phyloP scores from a whole-genome alignment of 768 basidiomycete genomes.

The Rhizopogon vesiculosus region DNA sequence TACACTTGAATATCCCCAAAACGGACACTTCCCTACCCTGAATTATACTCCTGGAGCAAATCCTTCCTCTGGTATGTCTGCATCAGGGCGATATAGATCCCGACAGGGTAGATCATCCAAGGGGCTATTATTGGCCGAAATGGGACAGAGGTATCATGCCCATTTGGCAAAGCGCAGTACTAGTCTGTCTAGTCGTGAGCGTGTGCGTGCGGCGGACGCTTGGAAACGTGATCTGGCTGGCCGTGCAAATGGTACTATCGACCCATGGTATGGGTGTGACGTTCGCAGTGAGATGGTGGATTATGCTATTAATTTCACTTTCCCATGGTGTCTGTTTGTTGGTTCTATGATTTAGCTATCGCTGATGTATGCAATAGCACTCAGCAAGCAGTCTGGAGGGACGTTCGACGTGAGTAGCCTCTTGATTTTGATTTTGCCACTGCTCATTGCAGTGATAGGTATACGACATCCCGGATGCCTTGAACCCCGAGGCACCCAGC shows the following conservation, averaged over 20 bases:
- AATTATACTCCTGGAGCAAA: conserved; percentile 14
- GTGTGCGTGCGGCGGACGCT: conserved; percentile 17
- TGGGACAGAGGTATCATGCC: conserved; percentile 13
- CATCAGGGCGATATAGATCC: conserved; percentile 12
- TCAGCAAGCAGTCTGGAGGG: conserved; percentile 22
- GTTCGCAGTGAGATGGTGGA: conserved; percentile 62
- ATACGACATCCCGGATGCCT: conserved; percentile 54
- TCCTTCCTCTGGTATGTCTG: not conserved
- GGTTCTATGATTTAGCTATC: not conserved
- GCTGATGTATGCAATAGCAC: conserved; percentile 9
- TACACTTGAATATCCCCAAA: conserved; percentile 66
- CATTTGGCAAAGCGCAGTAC: conserved; percentile 18
- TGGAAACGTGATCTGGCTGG: conserved; percentile 45
- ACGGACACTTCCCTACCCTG: conserved; percentile 40
- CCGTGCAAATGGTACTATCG: conserved; percentile 48
- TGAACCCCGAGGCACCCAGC: conserved; percentile 43
- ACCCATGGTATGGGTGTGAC: conserved; percentile 33
- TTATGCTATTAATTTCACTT: conserved; percentile 69
- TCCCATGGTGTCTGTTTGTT: conserved; percentile 47
- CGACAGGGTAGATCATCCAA: conserved; percentile 12
- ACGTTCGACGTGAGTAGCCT: conserved; percentile 33
- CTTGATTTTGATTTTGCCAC: not conserved
- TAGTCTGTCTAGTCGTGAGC: conserved; percentile 19
- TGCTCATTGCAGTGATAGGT: conserved; percentile 24
- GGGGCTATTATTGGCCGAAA: conserved; percentile 16